phyloP scores from a whole-genome alignment of 2,329 filamentous ascomycete species.

The Myriosclerotinia duriaeana region DNA sequence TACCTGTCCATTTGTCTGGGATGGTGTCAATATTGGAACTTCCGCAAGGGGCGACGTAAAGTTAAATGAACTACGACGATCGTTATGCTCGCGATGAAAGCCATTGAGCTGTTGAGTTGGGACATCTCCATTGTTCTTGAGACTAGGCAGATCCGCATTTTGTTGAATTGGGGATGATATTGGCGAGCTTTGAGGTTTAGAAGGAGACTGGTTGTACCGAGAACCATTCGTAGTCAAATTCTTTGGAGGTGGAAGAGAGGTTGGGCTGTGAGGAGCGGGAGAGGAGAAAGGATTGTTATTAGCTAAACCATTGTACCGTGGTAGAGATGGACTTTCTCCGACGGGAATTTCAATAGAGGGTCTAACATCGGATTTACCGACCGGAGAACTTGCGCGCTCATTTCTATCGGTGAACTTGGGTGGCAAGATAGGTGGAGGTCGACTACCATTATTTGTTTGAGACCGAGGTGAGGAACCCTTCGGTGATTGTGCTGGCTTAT shows the following conservation, averaged over 20 bases:
- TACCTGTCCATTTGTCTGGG: conserved; percentile 27
- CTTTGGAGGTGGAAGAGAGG: conserved; percentile 39
- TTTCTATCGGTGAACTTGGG: conserved; percentile 13
- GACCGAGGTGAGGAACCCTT: conserved; percentile 13
- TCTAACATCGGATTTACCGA: conserved; percentile 6
- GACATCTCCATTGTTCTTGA: conserved; percentile 24
- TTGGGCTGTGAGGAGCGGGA: conserved; percentile 39
- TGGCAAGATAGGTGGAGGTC: conserved; percentile 14
- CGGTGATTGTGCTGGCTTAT: conserved; percentile 21
- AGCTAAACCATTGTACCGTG: conserved; percentile 19
- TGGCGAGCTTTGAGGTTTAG: conserved; percentile 21
- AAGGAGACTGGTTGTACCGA: conserved; percentile 18
- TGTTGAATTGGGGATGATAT: conserved; percentile 27
- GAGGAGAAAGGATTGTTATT: conserved; percentile 38
- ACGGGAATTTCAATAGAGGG: not conserved
- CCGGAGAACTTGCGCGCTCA: conserved; percentile 33
- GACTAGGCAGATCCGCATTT: conserved; percentile 23
- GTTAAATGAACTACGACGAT: conserved; percentile 36
- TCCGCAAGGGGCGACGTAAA: conserved; percentile 37
- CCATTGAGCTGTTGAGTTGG: conserved; percentile 25
- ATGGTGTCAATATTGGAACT: conserved; percentile 37
- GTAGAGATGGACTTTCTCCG: conserved; percentile 21
- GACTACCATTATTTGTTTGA: conserved; percentile 18
- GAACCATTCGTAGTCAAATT: conserved; percentile 36
- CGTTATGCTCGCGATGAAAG: conserved; percentile 28